Percentiles rank a stretch among this genome's conserved stretches.
Conservation (phyloP, 2,329 filamentous ascomycete genomes). For the Diaporthe citri region DNA sequence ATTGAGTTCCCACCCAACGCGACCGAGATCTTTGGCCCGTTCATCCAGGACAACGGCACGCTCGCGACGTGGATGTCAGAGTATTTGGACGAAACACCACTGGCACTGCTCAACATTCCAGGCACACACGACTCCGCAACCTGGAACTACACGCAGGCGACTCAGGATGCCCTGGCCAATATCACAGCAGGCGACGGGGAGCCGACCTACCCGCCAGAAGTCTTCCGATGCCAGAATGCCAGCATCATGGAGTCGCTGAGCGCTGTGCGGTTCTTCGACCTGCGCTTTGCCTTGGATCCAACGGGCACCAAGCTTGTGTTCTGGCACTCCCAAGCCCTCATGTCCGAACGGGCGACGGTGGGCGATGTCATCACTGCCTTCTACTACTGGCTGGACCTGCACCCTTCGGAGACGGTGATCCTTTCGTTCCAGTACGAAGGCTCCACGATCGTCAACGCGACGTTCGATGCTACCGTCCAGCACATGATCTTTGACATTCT, state of each 20-base stretch:
- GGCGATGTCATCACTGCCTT: slow-evolving; percentile 60
- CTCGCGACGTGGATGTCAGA: slow-evolving; percentile 59
- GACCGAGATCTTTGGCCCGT: slow-evolving; percentile 57
- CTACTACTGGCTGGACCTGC: slow-evolving; percentile 61
- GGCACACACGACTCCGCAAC: slow-evolving; percentile 64
- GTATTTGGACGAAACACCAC: slow-evolving; percentile 55
- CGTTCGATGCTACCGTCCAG: slow-evolving; percentile 54
- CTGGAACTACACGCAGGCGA: slow-evolving; percentile 62
- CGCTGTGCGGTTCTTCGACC: slow-evolving; percentile 62
- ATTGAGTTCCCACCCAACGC: slow-evolving; percentile 47
- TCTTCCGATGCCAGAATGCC: slow-evolving; percentile 58
- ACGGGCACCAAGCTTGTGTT: slow-evolving; percentile 60
- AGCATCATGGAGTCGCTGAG: slow-evolving; percentile 55
- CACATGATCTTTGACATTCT: slow-evolving; percentile 52
- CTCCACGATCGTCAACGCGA: slow-evolving; percentile 48
- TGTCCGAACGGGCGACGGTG: slow-evolving; percentile 57
- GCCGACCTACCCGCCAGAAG: slow-evolving; percentile 45
- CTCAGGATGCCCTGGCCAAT: slow-evolving; percentile 54
- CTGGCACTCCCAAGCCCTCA: slow-evolving; percentile 60
- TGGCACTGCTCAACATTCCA: slow-evolving; percentile 63
- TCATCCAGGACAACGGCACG: slow-evolving; percentile 41
- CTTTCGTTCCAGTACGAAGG: slow-evolving; percentile 62
- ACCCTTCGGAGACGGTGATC: slow-evolving; percentile 59
- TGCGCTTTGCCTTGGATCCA: slow-evolving; percentile 62
- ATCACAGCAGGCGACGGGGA: slow-evolving; percentile 56